A percentile compares a stretch with the other conserved stretches of the same genome.
Conservation (phyloP, 2,329 filamentous ascomycete species). For the Chaetomiaceae sp. region DNA sequence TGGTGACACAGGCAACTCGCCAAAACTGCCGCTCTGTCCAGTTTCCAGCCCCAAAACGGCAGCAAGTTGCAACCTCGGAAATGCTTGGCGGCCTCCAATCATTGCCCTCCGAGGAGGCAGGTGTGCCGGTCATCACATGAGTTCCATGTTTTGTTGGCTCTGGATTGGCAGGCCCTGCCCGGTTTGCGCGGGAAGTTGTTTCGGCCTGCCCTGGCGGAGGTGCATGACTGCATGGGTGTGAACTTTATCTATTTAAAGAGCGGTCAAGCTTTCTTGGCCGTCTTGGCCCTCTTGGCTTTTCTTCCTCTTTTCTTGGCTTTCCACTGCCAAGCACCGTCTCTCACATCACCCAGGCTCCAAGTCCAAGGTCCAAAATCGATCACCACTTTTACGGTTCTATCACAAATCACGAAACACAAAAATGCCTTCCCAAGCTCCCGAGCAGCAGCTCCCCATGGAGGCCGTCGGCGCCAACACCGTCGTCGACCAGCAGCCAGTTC, state of each 20-base stretch:
- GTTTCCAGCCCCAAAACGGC: no score
- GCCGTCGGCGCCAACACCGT: neutral
- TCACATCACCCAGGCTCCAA: neutral
- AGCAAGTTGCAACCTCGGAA: no score
- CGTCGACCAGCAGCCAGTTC: conserved; percentile 3
- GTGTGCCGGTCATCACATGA: no score
- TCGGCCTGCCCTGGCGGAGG: no score
- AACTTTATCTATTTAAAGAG: neutral
- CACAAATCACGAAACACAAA: neutral
- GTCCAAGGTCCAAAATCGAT: neutral
- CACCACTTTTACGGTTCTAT: neutral
- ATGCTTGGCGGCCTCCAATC: no score
- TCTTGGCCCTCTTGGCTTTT: neutral
- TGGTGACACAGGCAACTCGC: no score
- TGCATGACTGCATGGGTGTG: no score
- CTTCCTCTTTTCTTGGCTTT: neutral
- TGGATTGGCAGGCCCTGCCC: no score
- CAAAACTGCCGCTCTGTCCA: no score
- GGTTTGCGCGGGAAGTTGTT: no score
- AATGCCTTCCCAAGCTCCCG: neutral
- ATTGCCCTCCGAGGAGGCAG: no score
- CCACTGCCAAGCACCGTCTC: neutral
- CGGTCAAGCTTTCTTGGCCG: neutral
- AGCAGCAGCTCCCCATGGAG: conserved; percentile 1
- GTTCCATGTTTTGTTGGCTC: no score